Conservation (phyloP, 805 yeast species). For the Cyberlindnera maritima region DNA sequence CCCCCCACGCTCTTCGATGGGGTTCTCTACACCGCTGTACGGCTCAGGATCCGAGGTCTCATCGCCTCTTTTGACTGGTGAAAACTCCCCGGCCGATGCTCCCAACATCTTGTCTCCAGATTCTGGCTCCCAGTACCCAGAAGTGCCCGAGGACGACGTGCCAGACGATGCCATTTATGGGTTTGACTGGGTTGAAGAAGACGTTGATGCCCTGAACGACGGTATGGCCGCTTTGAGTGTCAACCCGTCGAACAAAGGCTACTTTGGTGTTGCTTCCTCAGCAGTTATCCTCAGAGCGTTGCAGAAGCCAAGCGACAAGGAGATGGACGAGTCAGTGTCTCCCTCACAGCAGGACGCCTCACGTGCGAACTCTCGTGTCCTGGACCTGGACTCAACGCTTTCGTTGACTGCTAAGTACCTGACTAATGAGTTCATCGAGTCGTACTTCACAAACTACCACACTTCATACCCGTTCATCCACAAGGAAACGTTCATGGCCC, state of each 20-base stretch:
- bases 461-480: constrained; percentile 60
- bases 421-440: constrained; percentile 38
- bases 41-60: constrained; percentile 10
- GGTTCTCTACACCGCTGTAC: constrained; percentile 3
- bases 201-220: constrained; percentile 41
- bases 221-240: constrained; percentile 65
- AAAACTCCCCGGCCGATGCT: constrained; percentile 4
- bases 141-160: constrained; percentile 33
- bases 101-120: constrained; percentile 7
- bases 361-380: constrained; percentile 22
- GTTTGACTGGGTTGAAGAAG: constrained; percentile 60
- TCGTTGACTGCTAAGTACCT: constrained; percentile 29
- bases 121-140: constrained; percentile 22
- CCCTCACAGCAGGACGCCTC: constrained; percentile 24
- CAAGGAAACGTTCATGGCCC: constrained; percentile 49
- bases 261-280: constrained; percentile 63
- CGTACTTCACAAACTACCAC: constrained; percentile 59
- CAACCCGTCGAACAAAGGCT: constrained; percentile 54
- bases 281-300: constrained; percentile 51
- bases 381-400: constrained; percentile 26
- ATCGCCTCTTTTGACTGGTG: neutral
- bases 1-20: constrained; percentile 7
- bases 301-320: constrained; percentile 33
- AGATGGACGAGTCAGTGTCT: constrained; percentile 19
- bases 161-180: constrained; percentile 49